Base-by-base conservation (phyloP, 2,329 filamentous ascomycete genomes). In the Emergomyces africanus region DNA sequence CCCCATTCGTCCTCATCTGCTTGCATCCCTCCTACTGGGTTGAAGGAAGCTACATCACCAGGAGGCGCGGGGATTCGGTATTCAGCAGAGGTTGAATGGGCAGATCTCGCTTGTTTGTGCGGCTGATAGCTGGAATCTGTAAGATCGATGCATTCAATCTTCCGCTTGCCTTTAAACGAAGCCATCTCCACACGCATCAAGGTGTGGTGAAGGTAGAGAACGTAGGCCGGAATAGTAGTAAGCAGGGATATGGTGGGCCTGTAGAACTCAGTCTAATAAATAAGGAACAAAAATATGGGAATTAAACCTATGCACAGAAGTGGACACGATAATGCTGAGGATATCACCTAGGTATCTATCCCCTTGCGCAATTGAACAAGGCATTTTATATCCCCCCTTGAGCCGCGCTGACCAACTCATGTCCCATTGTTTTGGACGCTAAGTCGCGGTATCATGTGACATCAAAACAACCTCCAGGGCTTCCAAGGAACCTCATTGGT, bases 1-100 rank as follows among this genome's bases (percentile, higher is more conserved):
- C 65, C 64, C n/a, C 65, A 68, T 54, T 75, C 73, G 5, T 74
- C 71, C 25, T 73, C 72, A 33, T 72, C 71, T 5, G 65, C 66
- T 1, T 64, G 67, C 9, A 62, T 57, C 48, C 66, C 65, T 54
- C 68, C 64, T 14, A 64, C 57, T 46, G 72, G 71, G 39, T 62
- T 68, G 23, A 72, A 25, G 8, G 35, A 54, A 42, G 33, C n/a
- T 5, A 28, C 6, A 28, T 54, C 35, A 9, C 9, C 4, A 8
- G 49, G 15, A 5, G 49, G 28, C n/a, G 2, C 9, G 3, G 8
- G 14, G 20, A 23, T 18, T 39, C 35, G 35, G 33, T n/a, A 3
- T 15, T 35, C 37, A n/a, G 18, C 23, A 44, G 23, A 42, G 18
- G 8, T 18, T 10, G 44, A 33, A 57, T 33, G 18, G 15, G 12